A percentile compares a stretch with the other conserved stretches of the same genome.
Conservation (phyloP, 495 filamentous ascomycete genomes). For the Hyaloscypha hepaticicola region DNA sequence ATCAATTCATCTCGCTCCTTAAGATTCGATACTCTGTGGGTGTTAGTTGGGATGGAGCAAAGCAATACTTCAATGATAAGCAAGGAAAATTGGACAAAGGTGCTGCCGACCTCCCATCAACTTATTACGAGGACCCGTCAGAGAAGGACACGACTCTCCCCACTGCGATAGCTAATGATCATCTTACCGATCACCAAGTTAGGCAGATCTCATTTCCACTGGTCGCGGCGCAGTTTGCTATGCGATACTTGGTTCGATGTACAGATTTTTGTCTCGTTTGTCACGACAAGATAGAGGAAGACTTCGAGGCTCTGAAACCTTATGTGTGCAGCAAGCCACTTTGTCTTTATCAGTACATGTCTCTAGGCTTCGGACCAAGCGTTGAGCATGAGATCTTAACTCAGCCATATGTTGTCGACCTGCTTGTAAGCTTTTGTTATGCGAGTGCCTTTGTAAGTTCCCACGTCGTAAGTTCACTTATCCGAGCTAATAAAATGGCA, state of each 20-base stretch:
- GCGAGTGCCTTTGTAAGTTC: conserved; percentile 37
- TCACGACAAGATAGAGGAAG: conserved; percentile 61
- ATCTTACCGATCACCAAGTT: conserved; percentile 39
- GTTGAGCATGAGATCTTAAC: conserved; percentile 81
- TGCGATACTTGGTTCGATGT: conserved; percentile 79
- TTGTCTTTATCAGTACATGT: conserved; percentile 90
- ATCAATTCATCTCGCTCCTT: conserved; percentile 62
- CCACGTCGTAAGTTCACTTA: not conserved
- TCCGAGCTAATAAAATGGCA: not conserved
- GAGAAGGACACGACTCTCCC: conserved; percentile 31
- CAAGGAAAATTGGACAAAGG: conserved; percentile 17
- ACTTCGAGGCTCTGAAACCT: conserved; percentile 84
- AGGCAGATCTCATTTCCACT: conserved; percentile 33
- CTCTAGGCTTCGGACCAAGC: conserved; percentile 79
- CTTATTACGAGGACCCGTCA: conserved; percentile 15
- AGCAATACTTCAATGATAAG: conserved; percentile 37
- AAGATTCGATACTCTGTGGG: conserved; percentile 53
- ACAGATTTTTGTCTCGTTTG: conserved; percentile 89
- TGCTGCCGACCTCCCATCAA: conserved; percentile 13
- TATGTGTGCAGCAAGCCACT: conserved; percentile 82
- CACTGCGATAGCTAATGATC: conserved; percentile 47
- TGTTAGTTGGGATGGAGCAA: conserved; percentile 71
- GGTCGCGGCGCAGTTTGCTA: conserved; percentile 54
- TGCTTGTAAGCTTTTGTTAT: conserved; percentile 83
- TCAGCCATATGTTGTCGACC: conserved; percentile 82